Evolutionary conservation across 495 filamentous ascomycete genomes (phyloP).

Genomic region (Tuber aestivum): DNA sequence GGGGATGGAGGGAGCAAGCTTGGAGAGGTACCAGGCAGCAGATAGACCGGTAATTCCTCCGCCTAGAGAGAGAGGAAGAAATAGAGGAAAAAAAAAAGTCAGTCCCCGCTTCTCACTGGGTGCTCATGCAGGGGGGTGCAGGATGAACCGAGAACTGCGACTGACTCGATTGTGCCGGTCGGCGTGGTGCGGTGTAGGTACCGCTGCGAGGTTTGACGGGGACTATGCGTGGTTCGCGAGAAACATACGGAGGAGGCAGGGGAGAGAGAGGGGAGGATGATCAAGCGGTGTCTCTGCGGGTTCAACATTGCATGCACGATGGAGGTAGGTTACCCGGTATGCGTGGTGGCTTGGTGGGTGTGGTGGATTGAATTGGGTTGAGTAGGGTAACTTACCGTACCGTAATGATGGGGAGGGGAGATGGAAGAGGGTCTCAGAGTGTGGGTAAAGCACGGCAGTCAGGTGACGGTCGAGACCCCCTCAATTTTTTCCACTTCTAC

Average conservation of each 20-base stretch:
- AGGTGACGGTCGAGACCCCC: not conserved
- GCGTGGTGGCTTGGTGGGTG: not conserved
- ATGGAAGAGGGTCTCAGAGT: not conserved
- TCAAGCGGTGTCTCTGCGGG: not conserved
- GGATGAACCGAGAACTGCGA: constrained; percentile 40
- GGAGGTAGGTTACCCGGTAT: not conserved
- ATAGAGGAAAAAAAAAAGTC: constrained; percentile 1
- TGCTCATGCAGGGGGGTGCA: constrained; percentile 7
- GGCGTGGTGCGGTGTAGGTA: not conserved
- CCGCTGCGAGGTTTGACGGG: not conserved
- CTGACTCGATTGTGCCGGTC: constrained; percentile 29
- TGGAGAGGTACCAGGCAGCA: constrained; percentile 65
- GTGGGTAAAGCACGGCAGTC: not conserved
- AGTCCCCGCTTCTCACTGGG: constrained; percentile 8
- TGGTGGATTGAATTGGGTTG: not conserved
- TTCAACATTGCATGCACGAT: not conserved
- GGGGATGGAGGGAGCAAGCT: constrained; percentile 50
- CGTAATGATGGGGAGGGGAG: not conserved
- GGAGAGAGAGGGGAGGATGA: not conserved
- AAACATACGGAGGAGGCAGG: not conserved
- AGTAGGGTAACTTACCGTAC: no score
- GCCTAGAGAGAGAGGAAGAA: constrained; percentile 46
- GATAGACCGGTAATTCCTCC: constrained; percentile 88
- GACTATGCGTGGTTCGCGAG: not conserved
- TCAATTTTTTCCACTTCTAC: not conserved